Base-by-base conservation (phyloP, 2,329 filamentous ascomycete genomes). In the Juglanconis juglandina region DNA sequence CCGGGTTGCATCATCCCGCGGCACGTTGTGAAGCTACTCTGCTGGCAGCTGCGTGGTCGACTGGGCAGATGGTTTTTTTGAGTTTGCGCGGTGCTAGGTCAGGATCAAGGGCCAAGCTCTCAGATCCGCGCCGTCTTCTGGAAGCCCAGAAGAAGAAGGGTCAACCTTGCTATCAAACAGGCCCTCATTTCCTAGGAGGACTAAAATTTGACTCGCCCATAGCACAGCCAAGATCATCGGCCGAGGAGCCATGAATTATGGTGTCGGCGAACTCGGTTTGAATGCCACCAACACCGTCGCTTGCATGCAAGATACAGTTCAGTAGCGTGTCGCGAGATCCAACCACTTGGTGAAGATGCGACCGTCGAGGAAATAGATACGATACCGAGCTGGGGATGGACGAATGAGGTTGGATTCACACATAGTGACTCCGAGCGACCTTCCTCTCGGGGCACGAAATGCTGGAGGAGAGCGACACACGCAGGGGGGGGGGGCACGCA, bases 81-180 rank as follows among this genome's bases (percentile, higher is more conserved):
- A 59, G 56, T 62, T 59, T 50, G 53, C 37, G 50, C 52, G 51
- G 42, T 41, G 48, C 53, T 35, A 46, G 58, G 52, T 53, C 37
- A 46, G 56, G 41, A 56, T 53, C 47, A 60, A 53, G 48, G 51
- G 30, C 53, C 53, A 32, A 59, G 35, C 51, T 24, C 34, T 35
- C 54, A 17, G 56, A 59, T 50, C 60, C 41, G 56, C 51, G 37
- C 46, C 52, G 44, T 47, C 13, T 62, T 59, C 60, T 62, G 60
- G 48, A 59, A 56, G 47, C 60, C 32, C 46, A 24, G 39, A 24
- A 53, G 56, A 34, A 47, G 33, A 34, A 54, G 53, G 56, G 47
- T 35, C 42, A 60, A 56, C 60, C 60, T 60, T 56, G 60, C 41
- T 47, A 42, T 24, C 8, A 5, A n/a, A 35, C 4, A 17, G 4